Conservation (phyloP, 2,329 filamentous ascomycete species). For the Nectriaceae sp. region DNA sequence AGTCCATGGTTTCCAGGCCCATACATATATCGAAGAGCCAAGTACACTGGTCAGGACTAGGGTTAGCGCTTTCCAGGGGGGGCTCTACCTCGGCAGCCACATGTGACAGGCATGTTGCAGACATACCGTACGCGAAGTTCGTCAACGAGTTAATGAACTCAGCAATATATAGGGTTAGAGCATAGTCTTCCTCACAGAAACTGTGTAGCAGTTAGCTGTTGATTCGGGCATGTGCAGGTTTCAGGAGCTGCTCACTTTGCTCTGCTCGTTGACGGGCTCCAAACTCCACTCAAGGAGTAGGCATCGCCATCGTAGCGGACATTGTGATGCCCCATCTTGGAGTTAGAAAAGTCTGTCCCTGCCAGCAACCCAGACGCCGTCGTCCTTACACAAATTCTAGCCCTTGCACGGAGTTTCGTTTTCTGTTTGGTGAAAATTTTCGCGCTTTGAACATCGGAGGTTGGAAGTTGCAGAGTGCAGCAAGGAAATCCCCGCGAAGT, state of each 20-base stretch:
- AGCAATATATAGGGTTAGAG: constrained; percentile 43
- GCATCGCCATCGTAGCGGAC: constrained; percentile 38
- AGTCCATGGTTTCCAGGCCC: constrained; percentile 31
- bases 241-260: constrained; percentile 36
- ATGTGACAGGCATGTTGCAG: constrained; percentile 7
- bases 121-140: constrained; percentile 46
- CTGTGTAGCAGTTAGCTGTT: constrained; percentile 23
- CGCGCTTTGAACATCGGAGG: background rate
- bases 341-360: background rate
- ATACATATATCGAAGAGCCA: constrained; percentile 42
- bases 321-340: constrained; percentile 33
- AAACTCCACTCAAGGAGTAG: constrained; percentile 35
- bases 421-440: background rate
- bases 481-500: too few relatives aligned
- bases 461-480: background rate
- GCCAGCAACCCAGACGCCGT: background rate
- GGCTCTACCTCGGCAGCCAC: background rate
- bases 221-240: background rate
- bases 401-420: background rate
- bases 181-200: constrained; percentile 51
- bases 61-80: constrained; percentile 7
- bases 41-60: constrained; percentile 37
- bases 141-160: constrained; percentile 48
- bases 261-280: constrained; percentile 41
- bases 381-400: background rate